phyloP scores from a whole-genome alignment of 148 eudicot species.

The Dianthus caryophyllus region DNA sequence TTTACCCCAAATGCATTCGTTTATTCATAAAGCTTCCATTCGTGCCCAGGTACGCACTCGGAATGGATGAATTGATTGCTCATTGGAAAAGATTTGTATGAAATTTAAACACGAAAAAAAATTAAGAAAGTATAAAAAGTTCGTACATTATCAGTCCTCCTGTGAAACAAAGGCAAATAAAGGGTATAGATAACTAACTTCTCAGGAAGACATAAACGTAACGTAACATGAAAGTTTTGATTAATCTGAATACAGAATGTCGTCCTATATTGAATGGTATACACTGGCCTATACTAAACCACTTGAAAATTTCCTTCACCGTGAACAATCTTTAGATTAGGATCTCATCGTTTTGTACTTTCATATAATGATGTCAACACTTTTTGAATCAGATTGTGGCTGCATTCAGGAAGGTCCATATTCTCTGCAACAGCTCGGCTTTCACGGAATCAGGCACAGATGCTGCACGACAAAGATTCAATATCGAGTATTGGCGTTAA shows the following conservation, averaged over 20 bases:
- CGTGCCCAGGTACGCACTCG: too few species aligned
- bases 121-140: too few species aligned
- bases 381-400: conserved; percentile 38
- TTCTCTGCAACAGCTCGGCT: conserved; percentile 70
- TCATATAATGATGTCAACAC: neutral
- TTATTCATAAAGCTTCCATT: too few species aligned
- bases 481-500: neutral
- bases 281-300: conserved; percentile 9
- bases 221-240: conserved; percentile 11
- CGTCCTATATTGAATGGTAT: conserved; percentile 9
- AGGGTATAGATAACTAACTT: conserved; percentile 2
- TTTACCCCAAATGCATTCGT: too few species aligned
- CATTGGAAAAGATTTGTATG: too few species aligned
- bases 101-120: too few species aligned
- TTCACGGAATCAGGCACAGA: conserved; percentile 60
- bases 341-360: conserved; percentile 2
- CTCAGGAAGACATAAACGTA: neutral
- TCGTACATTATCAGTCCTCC: neutral
- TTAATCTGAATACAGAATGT: conserved; percentile 1
- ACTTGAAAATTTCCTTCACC: neutral
- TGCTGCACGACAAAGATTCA: conserved; percentile 38
- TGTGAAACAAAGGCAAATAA: conserved; percentile 2
- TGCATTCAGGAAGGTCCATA: conserved; percentile 54
- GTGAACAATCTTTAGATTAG: neutral
- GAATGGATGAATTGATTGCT: too few species aligned